A percentile compares a stretch with the other conserved stretches of the same genome.
phyloP scores from a whole-genome alignment of 2,329 filamentous ascomycete genomes.

The Parasarocladium wereldwijsianum region DNA sequence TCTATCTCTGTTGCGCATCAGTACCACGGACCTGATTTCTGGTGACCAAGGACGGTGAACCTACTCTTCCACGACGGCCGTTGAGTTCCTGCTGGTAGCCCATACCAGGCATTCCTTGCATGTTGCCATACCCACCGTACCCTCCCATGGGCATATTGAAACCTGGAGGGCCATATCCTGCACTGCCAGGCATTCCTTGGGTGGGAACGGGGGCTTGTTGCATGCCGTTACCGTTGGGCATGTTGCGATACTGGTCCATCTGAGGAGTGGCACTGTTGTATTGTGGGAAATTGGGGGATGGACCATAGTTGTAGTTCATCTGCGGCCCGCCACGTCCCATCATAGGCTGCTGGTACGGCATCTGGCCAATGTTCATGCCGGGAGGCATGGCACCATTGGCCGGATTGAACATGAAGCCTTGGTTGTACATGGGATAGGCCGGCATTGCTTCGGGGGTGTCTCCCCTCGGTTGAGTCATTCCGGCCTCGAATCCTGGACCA shows the following conservation, averaged over 20 bases:
- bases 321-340: conserved; percentile 36
- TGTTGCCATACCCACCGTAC: conserved; percentile 27
- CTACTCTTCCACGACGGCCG: conserved; percentile 43
- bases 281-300: too few relatives aligned
- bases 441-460: conserved; percentile 37
- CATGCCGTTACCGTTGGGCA: conserved; percentile 36
- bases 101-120: conserved; percentile 31
- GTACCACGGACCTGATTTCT: too few relatives aligned
- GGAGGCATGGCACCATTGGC: conserved; percentile 29
- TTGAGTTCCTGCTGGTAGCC: conserved; percentile 42
- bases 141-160: conserved; percentile 32
- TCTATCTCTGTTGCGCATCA: too few relatives aligned
- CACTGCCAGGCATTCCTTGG: conserved; percentile 25
- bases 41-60: too few relatives aligned
- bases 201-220: conserved; percentile 27
- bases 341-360: conserved; percentile 46
- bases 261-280: conserved; percentile 32
- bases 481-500: conserved; percentile 32
- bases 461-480: conserved; percentile 34
- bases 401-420: conserved; percentile 35
- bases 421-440: conserved; percentile 35
- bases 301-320: conserved; percentile 42
- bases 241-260: conserved; percentile 40
- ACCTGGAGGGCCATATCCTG: conserved; percentile 32
- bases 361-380: conserved; percentile 30